A percentile compares a stretch with the other conserved stretches of the same genome.
phyloP scores from a whole-genome alignment of 2,329 filamentous ascomycete species.

The Beauveria pseudobassiana region DNA sequence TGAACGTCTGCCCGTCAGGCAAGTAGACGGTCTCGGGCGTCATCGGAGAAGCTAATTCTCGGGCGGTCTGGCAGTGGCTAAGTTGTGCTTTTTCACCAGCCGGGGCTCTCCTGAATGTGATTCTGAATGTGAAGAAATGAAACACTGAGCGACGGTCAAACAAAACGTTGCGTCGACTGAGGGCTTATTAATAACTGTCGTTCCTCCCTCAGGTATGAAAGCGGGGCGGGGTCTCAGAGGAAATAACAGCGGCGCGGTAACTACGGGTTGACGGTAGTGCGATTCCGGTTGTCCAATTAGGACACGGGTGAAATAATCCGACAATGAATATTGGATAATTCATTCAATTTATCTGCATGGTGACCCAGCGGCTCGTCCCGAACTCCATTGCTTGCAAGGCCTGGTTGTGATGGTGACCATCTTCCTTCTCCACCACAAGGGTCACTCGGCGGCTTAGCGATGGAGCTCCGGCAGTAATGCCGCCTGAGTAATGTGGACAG shows the following conservation, averaged over 20 bases:
- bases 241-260: background rate
- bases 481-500: background rate
- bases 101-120: background rate
- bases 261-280: background rate
- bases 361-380: constrained; percentile 6
- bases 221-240: constrained; percentile 7
- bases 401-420: background rate
- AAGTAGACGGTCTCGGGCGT: constrained; percentile 52
- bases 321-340: background rate
- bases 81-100: background rate
- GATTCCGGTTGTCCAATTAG: background rate
- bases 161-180: background rate
- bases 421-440: constrained; percentile 4
- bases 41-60: constrained; percentile 19
- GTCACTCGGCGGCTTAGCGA: background rate
- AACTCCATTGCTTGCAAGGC: background rate
- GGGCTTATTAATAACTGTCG: background rate
- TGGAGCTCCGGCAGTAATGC: background rate
- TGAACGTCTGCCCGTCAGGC: constrained; percentile 80
- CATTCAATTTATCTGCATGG: background rate
- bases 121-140: background rate
- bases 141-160: background rate
- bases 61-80: background rate
- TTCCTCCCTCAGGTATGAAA: background rate
- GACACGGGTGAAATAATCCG: background rate